A percentile compares a stretch with the other conserved stretches of the same genome.
These are phyloP conservation scores for Zelopaecilomyces penicillatus DNA, from an alignment of 2,329 filamentous ascomycete genomes.

Conservation along the genomic window DNA sequence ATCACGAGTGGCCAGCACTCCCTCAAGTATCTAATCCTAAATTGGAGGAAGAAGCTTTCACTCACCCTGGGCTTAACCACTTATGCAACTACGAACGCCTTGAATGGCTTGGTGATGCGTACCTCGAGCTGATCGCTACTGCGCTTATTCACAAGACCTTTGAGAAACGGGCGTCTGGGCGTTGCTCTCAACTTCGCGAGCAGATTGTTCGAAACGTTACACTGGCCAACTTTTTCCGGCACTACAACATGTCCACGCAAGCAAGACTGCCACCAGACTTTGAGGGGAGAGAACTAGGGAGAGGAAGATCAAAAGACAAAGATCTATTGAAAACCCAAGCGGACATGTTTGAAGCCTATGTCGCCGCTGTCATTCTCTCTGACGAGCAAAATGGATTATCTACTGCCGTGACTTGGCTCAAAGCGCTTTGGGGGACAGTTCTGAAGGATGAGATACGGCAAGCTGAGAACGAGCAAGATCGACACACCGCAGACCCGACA, in stretches of 20 bases:
- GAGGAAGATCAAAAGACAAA: constrained; percentile 33
- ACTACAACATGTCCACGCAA: constrained; percentile 62
- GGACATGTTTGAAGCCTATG: constrained; percentile 86
- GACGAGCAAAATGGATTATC: constrained; percentile 54
- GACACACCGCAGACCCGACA: constrained; percentile 7
- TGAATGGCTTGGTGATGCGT: constrained; percentile 84
- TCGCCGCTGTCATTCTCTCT: constrained; percentile 68
- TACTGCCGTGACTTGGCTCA: constrained; percentile 62
- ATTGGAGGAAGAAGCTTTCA: constrained; percentile 58
- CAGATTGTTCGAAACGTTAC: constrained; percentile 73
- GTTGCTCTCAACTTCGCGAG: constrained; percentile 69
- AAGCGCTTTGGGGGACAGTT: constrained; percentile 61
- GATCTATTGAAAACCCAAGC: constrained; percentile 65
- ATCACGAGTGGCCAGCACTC: constrained; percentile 43
- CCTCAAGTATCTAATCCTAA: constrained; percentile 51
- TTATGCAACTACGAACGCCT: constrained; percentile 62
- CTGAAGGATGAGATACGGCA: constrained; percentile 46
- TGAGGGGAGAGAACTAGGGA: constrained; percentile 16
- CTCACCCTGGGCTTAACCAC: constrained; percentile 45
- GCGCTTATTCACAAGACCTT: constrained; percentile 69
- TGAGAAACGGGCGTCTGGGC: constrained; percentile 54
- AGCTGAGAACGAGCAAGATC: constrained; percentile 9
- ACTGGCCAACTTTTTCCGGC: constrained; percentile 57
- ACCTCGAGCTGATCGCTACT: constrained; percentile 69
- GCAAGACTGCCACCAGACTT: constrained; percentile 47